Evolutionary conservation across 352 stramenopile species (phyloP), one percentile per base, ranked within the genome.

Genomic region (Phytophthora foliorum): DNA sequence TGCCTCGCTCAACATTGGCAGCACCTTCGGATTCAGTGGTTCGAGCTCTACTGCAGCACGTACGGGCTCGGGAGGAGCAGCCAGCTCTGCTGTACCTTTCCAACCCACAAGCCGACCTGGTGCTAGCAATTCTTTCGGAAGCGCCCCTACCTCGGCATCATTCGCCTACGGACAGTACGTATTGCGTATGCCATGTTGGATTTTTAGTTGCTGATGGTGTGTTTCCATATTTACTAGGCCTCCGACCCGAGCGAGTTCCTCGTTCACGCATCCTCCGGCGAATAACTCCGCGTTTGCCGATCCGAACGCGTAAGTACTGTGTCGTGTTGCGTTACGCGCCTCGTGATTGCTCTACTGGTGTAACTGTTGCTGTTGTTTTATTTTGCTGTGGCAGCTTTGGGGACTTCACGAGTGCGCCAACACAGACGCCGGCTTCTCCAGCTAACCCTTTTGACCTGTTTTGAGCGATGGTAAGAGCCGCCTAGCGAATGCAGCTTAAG

Each of bases 381-480:
- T 49, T 7, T 32, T 66, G 21, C 22, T 19, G 42, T 14, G 19
- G 46, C 52, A 91, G 82, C 16, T 88, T 91, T 66, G 82, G 71
- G n/a, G 72, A 77, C 44, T 91, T 91, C 41, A 49, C 70, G 11
- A 69, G 78, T 57, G 74, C 81, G 14, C 67, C 77, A 38, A 57
- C 48, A 14, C 80, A 78, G 63, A 56, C 60, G 3, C 29, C 67
- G 6, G 69, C 77, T 17, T 69, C 78, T 41, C 61, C 86, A 27
- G 78, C 86, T 34, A 95, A 95, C 60, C 88, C 86, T 51, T 93
- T 95, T 71, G 88, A 95, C 67, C 86, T 95, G 82, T 93, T 95
- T 72, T 95, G 67, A 88, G 70, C 39, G 58, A 64, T 51, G 44
- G 27, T 21, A 22, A 44, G 19, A 19, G n/a, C 22, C 36, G 42